Evolutionary conservation across 495 filamentous ascomycete species (phyloP).

Genomic region (Durotheca rogersii): DNA sequence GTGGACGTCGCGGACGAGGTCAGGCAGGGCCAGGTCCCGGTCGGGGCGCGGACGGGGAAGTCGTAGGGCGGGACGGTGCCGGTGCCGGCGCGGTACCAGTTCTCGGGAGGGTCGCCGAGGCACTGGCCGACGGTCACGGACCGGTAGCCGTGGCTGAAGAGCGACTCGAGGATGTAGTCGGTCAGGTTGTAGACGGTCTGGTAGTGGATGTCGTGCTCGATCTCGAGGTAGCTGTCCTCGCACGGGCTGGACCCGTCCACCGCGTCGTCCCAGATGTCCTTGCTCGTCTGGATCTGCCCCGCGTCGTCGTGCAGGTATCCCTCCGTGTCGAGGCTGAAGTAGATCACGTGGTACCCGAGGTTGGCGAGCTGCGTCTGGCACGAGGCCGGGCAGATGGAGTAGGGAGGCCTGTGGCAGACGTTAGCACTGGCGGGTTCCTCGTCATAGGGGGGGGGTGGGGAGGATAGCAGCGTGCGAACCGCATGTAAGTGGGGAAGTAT

Average conservation of each 20-base stretch:
- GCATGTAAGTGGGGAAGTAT: conserved; percentile 82
- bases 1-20: no score
- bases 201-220: conserved; percentile 78
- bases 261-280: conserved; percentile 66
- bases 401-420: conserved; percentile 60
- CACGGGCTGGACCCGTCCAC: conserved; percentile 49
- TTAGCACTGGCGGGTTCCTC: conserved; percentile 13
- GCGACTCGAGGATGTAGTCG: conserved; percentile 65
- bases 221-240: conserved; percentile 59
- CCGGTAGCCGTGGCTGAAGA: conserved; percentile 59
- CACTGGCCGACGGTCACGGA: conserved; percentile 74
- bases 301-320: conserved; percentile 69
- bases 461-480: conserved; percentile 37
- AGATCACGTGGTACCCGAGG: conserved; percentile 73
- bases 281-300: conserved; percentile 63
- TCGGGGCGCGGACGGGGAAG: conserved; percentile 27
- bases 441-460: background rate
- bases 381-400: conserved; percentile 64
- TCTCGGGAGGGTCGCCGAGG: conserved; percentile 64
- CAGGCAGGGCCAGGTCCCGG: conserved; percentile 30
- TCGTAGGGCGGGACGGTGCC: conserved; percentile 28
- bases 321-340: conserved; percentile 78
- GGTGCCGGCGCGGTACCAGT: conserved; percentile 64
- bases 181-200: conserved; percentile 77
- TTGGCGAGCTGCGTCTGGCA: conserved; percentile 62